These are phyloP conservation scores for Drechslerella dactyloides DNA, from an alignment of 2,329 filamentous ascomycete species.

Conservation along the genomic window DNA sequence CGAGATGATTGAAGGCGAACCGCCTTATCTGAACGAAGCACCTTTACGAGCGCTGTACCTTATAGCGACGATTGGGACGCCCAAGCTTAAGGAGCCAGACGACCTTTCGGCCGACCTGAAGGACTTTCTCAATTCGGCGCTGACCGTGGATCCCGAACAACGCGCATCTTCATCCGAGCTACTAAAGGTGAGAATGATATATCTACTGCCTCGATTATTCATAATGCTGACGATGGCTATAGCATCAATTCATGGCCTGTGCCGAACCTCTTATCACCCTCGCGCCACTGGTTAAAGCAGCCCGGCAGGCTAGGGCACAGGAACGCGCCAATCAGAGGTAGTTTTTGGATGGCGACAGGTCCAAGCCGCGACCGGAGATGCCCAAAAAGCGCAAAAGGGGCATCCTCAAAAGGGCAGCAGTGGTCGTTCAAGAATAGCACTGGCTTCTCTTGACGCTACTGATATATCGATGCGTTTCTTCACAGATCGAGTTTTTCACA, in stretches of 20 bases:
- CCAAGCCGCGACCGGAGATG: slow-evolving; percentile 20
- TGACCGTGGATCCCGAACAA: slow-evolving; percentile 98
- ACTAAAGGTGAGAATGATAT: slow-evolving; percentile 72
- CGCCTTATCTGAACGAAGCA: slow-evolving; percentile 96
- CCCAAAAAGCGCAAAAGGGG: slow-evolving; percentile 1
- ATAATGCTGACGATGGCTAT: slow-evolving; percentile 50
- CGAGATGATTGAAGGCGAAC: slow-evolving; percentile 99
- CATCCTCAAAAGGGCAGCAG: slow-evolving; percentile 4
- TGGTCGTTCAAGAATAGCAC: neutral
- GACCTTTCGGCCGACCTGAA: slow-evolving; percentile 98
- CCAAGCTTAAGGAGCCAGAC: slow-evolving; percentile 95
- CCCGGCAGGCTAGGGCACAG: slow-evolving; percentile 80
- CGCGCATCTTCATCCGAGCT: slow-evolving; percentile 92
- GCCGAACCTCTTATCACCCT: slow-evolving; percentile 78
- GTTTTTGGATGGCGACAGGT: slow-evolving; percentile 13
- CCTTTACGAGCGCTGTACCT: slow-evolving; percentile 95
- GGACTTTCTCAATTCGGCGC: slow-evolving; percentile 88
- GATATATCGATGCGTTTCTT: neutral
- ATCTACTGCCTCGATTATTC: slow-evolving; percentile 50
- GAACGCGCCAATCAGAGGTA: slow-evolving; percentile 61
- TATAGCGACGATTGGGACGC: slow-evolving; percentile 97
- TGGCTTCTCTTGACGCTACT: neutral
- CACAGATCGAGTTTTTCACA: neutral
- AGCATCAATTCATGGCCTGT: slow-evolving; percentile 81
- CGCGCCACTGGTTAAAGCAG: slow-evolving; percentile 83